Percentiles rank a stretch among this genome's conserved stretches.
phyloP scores from a whole-genome alignment of 441 rosid genomes.

The Macaranga tanarius region DNA sequence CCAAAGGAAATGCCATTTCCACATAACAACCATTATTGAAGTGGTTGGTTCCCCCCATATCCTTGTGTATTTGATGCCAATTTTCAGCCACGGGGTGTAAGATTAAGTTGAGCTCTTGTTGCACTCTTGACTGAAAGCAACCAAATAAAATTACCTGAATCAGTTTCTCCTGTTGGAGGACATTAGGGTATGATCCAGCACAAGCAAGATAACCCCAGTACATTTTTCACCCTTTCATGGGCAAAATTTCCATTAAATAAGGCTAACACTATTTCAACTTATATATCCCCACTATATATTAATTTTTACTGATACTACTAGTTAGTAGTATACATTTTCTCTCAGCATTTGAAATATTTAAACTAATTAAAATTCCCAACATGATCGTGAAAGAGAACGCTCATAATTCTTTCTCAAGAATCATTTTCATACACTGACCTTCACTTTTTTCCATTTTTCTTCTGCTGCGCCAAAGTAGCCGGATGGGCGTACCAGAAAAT shows the following conservation, averaged over 20 bases:
- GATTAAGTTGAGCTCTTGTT: slow-evolving; percentile 27
- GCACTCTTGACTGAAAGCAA: slow-evolving; percentile 39
- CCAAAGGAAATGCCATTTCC: background rate
- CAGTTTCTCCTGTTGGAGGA: background rate
- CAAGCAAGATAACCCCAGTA: background rate
- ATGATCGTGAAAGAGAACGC: background rate
- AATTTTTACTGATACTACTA: no score
- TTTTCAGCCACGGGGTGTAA: slow-evolving; percentile 28
- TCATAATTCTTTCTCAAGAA: background rate
- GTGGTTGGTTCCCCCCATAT: background rate
- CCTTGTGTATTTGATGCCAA: slow-evolving; percentile 28
- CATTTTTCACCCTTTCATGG: background rate
- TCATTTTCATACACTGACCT: slow-evolving; percentile 38
- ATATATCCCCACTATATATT: background rate
- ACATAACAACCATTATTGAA: background rate
- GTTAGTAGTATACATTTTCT: background rate
- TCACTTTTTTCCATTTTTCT: slow-evolving; percentile 62
- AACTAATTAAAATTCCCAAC: background rate
- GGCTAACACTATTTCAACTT: background rate
- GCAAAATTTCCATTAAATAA: background rate
- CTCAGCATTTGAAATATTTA: background rate
- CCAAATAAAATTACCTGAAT: slow-evolving; percentile 17
- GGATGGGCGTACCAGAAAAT: slow-evolving; percentile 89
- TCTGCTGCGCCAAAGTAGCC: slow-evolving; percentile 92
- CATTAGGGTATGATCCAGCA: background rate